These are phyloP conservation scores for Podila epigama DNA, from an alignment of 192 early-diverging fungal species.

Conservation along the genomic window DNA sequence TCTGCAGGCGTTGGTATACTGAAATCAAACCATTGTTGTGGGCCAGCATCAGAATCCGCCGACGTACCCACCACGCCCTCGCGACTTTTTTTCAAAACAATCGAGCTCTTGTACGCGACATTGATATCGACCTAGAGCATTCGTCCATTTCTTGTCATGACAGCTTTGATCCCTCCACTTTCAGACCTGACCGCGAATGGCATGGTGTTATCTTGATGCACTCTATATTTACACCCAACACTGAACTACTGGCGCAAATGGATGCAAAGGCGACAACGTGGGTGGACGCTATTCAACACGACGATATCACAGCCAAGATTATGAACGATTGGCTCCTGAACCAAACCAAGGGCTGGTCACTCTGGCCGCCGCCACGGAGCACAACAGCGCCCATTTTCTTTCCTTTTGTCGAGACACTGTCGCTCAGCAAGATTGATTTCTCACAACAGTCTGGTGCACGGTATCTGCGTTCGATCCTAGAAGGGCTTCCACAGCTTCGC, in stretches of 20 bases:
- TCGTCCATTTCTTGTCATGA: background rate
- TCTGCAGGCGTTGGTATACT: background rate
- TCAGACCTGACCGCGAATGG: background rate
- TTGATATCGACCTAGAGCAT: background rate
- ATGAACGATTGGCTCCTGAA: background rate
- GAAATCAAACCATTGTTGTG: background rate
- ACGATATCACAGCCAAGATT: background rate
- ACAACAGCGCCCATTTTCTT: background rate
- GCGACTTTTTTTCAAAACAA: background rate
- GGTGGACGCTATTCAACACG: background rate
- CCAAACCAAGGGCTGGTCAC: background rate
- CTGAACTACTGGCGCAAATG: too few relatives aligned
- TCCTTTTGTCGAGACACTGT: background rate
- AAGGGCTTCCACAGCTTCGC: background rate
- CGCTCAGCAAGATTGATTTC: background rate
- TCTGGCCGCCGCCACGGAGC: background rate
- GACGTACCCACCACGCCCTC: background rate
- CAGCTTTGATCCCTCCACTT: background rate
- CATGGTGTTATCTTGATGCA: background rate
- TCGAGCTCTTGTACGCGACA: background rate
- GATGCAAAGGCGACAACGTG: too few relatives aligned
- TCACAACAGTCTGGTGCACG: background rate
- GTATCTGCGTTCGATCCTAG: background rate
- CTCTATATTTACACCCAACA: background rate
- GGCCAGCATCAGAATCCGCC: background rate